Evolutionary conservation across 495 filamentous ascomycete genomes (phyloP), one percentile per base, ranked within the genome.

Genomic region (Hypoxylon rickii): DNA sequence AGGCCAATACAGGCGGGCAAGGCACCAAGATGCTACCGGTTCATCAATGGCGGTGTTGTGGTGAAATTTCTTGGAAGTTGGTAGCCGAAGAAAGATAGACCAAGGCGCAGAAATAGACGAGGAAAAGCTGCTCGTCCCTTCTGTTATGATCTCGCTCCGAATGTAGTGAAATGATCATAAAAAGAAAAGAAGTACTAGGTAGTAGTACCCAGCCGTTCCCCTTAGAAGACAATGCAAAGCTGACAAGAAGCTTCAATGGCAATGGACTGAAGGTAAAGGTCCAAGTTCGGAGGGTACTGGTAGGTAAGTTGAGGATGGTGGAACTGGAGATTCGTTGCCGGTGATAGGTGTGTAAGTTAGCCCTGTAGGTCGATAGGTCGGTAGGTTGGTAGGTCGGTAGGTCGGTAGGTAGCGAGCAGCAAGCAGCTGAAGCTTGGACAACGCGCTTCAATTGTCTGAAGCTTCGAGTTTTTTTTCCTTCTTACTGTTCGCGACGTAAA

Each of bases 1-100:
- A 63, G 37, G 58, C 59, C 59, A 70, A 64, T 71, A 68, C 70
- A 74, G 72, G 69, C 69, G 67, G 63, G 69, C 65, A 69, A 67
- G 67, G 48, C 53, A 67, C 41, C 67, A 40, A 31, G 26, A 49
- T 51, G 53, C 59, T 66, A 64, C 34, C 59, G 43, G 56, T 31
- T 31, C 66, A 69, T 69, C 59, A 69, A 69, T 41, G 63, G 63
- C 58, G 38, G 49, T 15, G 33, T 55, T 41, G 29, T 58, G 29
- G 16, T 37, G 12, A 21, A 36, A 46, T 31, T 49, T 15, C 31
- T 49, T 17, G n/a, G n/a, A n/a, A n/a, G n/a, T n/a, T n/a, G n/a
- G n/a, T n/a, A n/a, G 19, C 32, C 32, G 31, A 22, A 44, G 26
- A n/a, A 12, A 33, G 38, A 64, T 50, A 18, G 19, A 24, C 11